phyloP scores from a whole-genome alignment of 306 rosid genomes.

The apple (Malus domestica) region ASM211411v1 NC_041793.1:30218001-30218500 shows the following conservation, averaged over 20 bases:
- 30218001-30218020: neutral
- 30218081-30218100: neutral
- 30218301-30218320: constrained; percentile 39
- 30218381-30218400: constrained; percentile 57
- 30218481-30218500: constrained; percentile 82
- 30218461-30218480: constrained; percentile 61
- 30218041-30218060: neutral
- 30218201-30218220: neutral
- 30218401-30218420: constrained; percentile 56
- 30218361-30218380: constrained; percentile 42
- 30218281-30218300: constrained; percentile 47
- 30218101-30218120: neutral
- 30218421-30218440: constrained; percentile 87
- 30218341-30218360: constrained; percentile 39
- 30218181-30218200: neutral
- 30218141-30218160: neutral
- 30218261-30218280: constrained; percentile 54
- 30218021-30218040: neutral
- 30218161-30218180: neutral
- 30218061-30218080: neutral
- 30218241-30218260: neutral
- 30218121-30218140: neutral
- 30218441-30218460: constrained; percentile 57
- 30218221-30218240: neutral
- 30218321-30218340: constrained; percentile 38